Evolutionary conservation across 176 grass and related monocot genomes (phyloP).

Genomic region (Rhipidocladum racemiflorum): DNA sequence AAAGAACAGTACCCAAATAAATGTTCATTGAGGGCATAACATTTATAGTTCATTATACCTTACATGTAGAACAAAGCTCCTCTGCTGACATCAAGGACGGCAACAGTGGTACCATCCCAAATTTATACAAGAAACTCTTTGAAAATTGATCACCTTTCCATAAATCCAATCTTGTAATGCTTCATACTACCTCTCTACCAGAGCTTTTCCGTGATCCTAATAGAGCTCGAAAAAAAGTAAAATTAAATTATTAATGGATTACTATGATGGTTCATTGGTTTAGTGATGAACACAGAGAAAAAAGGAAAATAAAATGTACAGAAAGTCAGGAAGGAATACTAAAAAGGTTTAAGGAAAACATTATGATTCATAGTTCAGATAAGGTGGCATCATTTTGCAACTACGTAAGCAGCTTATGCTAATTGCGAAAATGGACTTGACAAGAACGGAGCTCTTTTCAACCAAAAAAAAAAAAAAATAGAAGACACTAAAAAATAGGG

Average conservation of each 20-base stretch:
- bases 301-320: neutral
- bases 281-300: no score
- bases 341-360: neutral
- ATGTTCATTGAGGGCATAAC: neutral
- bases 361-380: neutral
- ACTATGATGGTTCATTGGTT: no score
- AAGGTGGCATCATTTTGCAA: neutral
- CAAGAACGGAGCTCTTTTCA: neutral
- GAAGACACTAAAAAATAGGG: no score
- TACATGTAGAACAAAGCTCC: slow-evolving; percentile 75
- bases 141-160: slow-evolving; percentile 73
- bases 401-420: neutral
- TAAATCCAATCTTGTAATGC: slow-evolving; percentile 75
- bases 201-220: no score
- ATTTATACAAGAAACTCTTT: slow-evolving; percentile 90
- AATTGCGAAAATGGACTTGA: neutral
- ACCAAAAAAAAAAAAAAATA: neutral
- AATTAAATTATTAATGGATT: no score
- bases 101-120: slow-evolving; percentile 64
- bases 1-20: neutral
- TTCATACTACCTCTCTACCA: slow-evolving; percentile 75
- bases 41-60: slow-evolving; percentile 46
- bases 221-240: no score
- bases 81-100: slow-evolving; percentile 50
- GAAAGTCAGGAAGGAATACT: neutral